These are phyloP conservation scores for Solanum habrochaites DNA, from an alignment of 257 asterid genomes.

Conservation along the genomic window DNA sequence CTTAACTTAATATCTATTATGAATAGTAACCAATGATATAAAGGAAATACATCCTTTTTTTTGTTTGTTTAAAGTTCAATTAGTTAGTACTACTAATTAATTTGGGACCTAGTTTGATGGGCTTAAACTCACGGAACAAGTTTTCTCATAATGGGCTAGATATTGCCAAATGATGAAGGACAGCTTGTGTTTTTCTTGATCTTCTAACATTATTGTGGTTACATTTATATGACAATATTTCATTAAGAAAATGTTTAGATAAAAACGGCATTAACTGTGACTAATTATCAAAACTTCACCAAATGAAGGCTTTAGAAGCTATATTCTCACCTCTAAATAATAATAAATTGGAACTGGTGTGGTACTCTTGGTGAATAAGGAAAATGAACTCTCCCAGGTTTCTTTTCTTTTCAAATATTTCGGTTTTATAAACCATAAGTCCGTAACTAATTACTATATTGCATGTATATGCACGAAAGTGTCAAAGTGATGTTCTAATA, in stretches of 20 bases:
- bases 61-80: background rate
- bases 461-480: background rate
- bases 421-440: background rate
- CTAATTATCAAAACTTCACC: background rate
- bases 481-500: background rate
- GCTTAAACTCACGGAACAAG: background rate
- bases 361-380: no score
- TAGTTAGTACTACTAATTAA: background rate
- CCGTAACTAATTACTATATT: background rate
- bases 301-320: background rate
- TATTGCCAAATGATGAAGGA: background rate
- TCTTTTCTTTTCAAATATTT: background rate
- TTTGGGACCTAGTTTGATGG: background rate
- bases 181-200: background rate
- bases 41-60: background rate
- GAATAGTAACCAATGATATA: background rate
- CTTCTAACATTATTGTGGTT: background rate
- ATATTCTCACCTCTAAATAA: background rate
- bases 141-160: background rate
- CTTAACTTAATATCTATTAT: background rate
- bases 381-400: no score
- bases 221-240: background rate
- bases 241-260: background rate
- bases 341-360: background rate
- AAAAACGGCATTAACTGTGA: background rate